These are phyloP conservation scores for Chlorophyllum brunneum DNA, from an alignment of 768 basidiomycete genomes.

Conservation along the genomic window DNA sequence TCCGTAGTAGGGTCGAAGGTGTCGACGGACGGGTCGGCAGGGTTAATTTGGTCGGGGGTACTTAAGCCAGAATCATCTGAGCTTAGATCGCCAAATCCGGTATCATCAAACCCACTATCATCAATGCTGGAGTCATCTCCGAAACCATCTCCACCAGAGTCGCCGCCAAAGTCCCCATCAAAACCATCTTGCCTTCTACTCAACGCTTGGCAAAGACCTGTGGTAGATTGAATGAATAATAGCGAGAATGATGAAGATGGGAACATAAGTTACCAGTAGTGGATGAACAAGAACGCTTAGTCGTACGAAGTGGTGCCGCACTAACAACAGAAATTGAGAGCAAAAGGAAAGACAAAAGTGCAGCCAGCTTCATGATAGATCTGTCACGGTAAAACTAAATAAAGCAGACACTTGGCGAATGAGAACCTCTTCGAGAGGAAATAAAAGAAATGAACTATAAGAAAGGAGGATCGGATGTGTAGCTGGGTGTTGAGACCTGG, in stretches of 20 bases:
- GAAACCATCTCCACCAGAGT: neutral
- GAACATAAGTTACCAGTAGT: neutral
- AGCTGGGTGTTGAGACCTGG: no score
- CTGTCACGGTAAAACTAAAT: neutral
- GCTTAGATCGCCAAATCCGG: neutral
- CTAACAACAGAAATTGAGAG: neutral
- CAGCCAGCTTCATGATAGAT: neutral
- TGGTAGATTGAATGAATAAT: no score
- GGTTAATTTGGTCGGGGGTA: no score
- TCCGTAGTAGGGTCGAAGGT: no score
- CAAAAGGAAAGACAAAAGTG: constrained; percentile 3
- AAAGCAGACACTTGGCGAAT: neutral
- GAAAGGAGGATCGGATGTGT: no score
- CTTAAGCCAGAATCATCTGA: no score
- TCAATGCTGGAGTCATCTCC: neutral
- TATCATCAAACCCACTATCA: neutral
- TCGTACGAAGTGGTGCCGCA: neutral
- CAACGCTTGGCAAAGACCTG: no score
- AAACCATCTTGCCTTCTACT: neutral
- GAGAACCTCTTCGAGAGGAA: constrained; percentile 17
- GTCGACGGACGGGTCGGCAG: no score
- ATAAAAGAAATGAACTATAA: no score
- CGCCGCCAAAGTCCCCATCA: no score
- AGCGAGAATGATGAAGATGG: no score
- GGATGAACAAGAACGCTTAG: neutral